Evolutionary conservation across 2,329 filamentous ascomycete species (phyloP).

Genomic region (Penicillium italicum): DNA sequence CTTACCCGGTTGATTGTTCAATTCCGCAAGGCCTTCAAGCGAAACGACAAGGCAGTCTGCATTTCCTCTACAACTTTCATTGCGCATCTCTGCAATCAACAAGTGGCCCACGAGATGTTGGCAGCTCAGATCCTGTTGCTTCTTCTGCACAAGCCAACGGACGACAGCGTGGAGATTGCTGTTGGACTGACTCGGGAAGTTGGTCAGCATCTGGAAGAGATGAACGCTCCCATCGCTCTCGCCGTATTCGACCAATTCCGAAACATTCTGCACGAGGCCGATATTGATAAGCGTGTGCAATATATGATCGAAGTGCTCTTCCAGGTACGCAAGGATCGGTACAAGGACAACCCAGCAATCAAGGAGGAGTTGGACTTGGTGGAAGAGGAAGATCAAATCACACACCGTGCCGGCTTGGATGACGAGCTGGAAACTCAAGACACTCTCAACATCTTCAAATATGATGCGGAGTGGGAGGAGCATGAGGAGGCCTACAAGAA

Average conservation of each 20-base stretch:
- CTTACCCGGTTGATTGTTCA: constrained; percentile 81
- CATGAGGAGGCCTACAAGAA: constrained; percentile 87
- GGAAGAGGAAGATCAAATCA: constrained; percentile 97
- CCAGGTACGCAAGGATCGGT: constrained; percentile 91
- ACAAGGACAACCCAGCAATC: constrained; percentile 88
- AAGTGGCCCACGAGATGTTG: constrained; percentile 90
- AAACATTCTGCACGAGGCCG: constrained; percentile 90
- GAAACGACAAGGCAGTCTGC: constrained; percentile 96
- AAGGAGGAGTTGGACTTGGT: constrained; percentile 92
- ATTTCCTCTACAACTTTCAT: constrained; percentile 90
- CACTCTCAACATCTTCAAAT: constrained; percentile 91
- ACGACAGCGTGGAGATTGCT: constrained; percentile 96
- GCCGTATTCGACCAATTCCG: constrained; percentile 95
- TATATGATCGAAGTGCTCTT: constrained; percentile 99
- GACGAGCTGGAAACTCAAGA: constrained; percentile 83
- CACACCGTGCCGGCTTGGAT: constrained; percentile 77
- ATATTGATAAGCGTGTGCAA: constrained; percentile 96
- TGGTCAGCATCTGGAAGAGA: constrained; percentile 89
- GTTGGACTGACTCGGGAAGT: constrained; percentile 91
- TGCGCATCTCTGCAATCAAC: constrained; percentile 91
- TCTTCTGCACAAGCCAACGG: constrained; percentile 91
- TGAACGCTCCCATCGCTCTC: constrained; percentile 82
- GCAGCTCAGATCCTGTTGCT: constrained; percentile 88
- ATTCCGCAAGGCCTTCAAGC: constrained; percentile 91
- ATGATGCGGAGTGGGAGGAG: constrained; percentile 82